Percentiles rank a stretch among this genome's conserved stretches.
These are phyloP conservation scores for Calcarisporium arbuscula DNA, from an alignment of 2,329 filamentous ascomycete species.

Conservation along the genomic window DNA sequence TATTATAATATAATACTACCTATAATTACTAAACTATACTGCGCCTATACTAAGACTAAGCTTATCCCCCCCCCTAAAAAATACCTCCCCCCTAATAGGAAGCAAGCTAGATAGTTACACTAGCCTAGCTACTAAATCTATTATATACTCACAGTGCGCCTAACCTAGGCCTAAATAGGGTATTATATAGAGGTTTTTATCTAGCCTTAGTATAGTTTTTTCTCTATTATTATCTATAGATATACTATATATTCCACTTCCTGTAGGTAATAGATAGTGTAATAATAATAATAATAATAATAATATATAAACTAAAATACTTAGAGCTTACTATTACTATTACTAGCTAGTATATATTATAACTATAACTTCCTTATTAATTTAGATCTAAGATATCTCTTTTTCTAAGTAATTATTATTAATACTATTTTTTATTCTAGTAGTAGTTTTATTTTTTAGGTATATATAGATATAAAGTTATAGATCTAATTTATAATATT, in stretches of 20 bases:
- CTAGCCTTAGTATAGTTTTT: neutral
- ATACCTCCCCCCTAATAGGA: too few relatives aligned
- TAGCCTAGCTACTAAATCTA: too few relatives aligned
- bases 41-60: too few relatives aligned
- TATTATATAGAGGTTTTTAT: neutral
- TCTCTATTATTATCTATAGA: neutral
- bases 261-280: neutral
- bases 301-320: neutral
- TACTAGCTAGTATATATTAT: neutral
- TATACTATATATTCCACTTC: neutral
- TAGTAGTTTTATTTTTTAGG: neutral
- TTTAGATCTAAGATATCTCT: neutral
- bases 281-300: neutral
- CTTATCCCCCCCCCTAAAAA: too few relatives aligned
- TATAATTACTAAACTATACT: too few relatives aligned
- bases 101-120: too few relatives aligned
- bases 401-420: neutral
- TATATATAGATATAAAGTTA: neutral
- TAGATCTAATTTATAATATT: neutral
- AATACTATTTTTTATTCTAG: neutral
- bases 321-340: too few relatives aligned
- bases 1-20: too few relatives aligned
- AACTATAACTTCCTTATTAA: neutral
- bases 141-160: too few relatives aligned
- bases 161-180: neutral